Evolutionary conservation across 805 yeast species (phyloP).

Genomic region (Torulaspora delbrueckii): DNA sequence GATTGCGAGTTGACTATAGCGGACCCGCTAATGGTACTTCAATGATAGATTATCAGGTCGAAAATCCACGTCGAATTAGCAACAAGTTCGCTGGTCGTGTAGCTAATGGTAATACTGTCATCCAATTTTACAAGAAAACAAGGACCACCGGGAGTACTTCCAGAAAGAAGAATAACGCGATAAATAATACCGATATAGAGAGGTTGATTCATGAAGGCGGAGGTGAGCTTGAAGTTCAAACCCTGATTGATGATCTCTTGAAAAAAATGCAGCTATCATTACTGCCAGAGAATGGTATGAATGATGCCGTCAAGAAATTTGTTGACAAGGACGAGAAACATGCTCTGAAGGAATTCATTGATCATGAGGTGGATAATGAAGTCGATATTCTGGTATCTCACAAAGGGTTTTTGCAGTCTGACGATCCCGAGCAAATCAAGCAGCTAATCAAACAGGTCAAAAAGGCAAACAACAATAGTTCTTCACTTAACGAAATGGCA

Average conservation of each 20-base stretch:
- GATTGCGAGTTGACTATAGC: conserved; percentile 81
- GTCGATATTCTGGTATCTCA: conserved; percentile 44
- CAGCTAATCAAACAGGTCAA: conserved; percentile 42
- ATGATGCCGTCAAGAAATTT: conserved; percentile 63
- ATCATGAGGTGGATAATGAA: conserved; percentile 50
- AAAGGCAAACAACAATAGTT: conserved; percentile 25
- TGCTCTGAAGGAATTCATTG: conserved; percentile 60
- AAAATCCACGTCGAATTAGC: conserved; percentile 83
- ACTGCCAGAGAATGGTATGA: conserved; percentile 70
- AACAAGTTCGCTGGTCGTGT: conserved; percentile 85
- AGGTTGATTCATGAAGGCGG: conserved; percentile 19
- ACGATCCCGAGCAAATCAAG: conserved; percentile 41
- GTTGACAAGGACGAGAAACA: conserved; percentile 80
- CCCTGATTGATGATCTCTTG: conserved; percentile 58
- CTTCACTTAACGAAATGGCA: conserved; percentile 4
- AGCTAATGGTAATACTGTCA: conserved; percentile 85
- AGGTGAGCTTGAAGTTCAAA: conserved; percentile 51
- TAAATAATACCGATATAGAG: conserved; percentile 17
- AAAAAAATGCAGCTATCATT: conserved; percentile 59
- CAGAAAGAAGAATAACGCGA: conserved; percentile 10
- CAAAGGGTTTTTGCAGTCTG: conserved; percentile 39
- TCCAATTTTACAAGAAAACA: conserved; percentile 58
- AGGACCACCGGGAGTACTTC: conserved; percentile 20
- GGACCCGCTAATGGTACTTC: conserved; percentile 39
- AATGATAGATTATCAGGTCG: conserved; percentile 70